Evolutionary conservation across 805 yeast species (phyloP), one percentile per base, ranked within the genome.

Genomic region (Komagataella ulmi): DNA sequence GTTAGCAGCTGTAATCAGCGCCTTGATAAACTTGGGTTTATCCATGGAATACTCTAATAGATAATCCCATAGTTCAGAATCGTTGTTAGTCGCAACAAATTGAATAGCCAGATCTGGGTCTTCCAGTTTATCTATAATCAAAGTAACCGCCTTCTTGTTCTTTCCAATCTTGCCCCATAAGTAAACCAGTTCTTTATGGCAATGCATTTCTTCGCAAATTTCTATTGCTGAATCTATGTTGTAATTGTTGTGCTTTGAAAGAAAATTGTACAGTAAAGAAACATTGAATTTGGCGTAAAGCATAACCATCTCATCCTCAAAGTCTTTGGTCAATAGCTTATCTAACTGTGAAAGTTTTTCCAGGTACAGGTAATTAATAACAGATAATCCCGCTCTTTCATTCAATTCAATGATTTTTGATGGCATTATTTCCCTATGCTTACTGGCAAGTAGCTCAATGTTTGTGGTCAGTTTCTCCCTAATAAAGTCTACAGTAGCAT

Each of bases 141-240:
- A 69, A 53, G 72, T 75, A 58, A 91, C 67, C 0, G 98, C 98
- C 54, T 79, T 76, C 54, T 75, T 75, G 52, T 82, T 80, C 57
- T 86, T 85, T 1, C 99, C 98, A 23, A 86, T 81, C 58, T 80
- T 79, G 3, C 96, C 95, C 54, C 88, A 73, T 30, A 93, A 65
- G 59, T 80, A 89, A 0, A 93, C 95, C 45, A 89, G 70, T 59
- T 91, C 98, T 45, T 83, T 79, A 45, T 73, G 74, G 45, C 76
- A 73, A 1, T 73, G 72, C 19, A 73, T 68, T 8, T 62, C 53
- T 54, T 81, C 80, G 59, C 95, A 87, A 1, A 83, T 63, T 12
- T 67, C 64, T n/a, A 90, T 77, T 0, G 97, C 96, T 36, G 62
- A 57, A 46, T 80, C 85, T 46, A 89, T 77, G 54, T 85, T 77